Evolutionary conservation across 2,329 filamentous ascomycete species (phyloP), one percentile per base, ranked within the genome.

Genomic region (Beauveria sp.): DNA sequence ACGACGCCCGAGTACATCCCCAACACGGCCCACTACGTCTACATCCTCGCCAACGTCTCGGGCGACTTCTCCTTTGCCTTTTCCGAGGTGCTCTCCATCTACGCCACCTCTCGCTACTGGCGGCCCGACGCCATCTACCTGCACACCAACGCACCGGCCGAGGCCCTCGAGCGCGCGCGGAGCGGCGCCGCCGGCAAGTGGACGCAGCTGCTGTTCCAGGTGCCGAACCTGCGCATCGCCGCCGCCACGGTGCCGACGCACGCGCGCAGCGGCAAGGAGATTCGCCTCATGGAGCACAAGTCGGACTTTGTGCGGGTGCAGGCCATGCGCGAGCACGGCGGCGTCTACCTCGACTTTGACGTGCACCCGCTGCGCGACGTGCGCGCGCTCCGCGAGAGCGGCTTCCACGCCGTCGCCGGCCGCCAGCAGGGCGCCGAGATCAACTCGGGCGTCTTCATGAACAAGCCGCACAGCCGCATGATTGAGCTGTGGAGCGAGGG

Each of bases 1-100:
- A 40, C 42, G 53, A 20, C 53, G n/a, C 53, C 53, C 18, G 53
- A 30, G 22, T 10, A 46, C 55, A 70, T 70, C 16, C 68, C 68
- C 5, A 69, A 70, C 59, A 56, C 64, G 2, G 66, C 65, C 18
- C 68, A 70, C 58, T 70, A 64, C 50, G 63, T 69, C 45, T 69
- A 65, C 62, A 62, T 67, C 20, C 46, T 67, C n/a, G 26, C 56
- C 8, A 64, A 69, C 43, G 16, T 45, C 26, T 42, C 42, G 5
- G 51, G 20, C 54, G 61, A 65, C 50, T 63, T 68, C 30, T n/a
- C 18, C 22, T 67, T 69, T 53, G 26, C 63, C 10, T 68, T 69
- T 34, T 63, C 61, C 42, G 62, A 68, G 28, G 65, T 63, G 46
- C 63, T 70, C n/a, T 65, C 67, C 43, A 49, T 69, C 3, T 70